Base-by-base conservation (phyloP, 805 yeast species). In the Metschnikowia santaceciliae region DNA sequence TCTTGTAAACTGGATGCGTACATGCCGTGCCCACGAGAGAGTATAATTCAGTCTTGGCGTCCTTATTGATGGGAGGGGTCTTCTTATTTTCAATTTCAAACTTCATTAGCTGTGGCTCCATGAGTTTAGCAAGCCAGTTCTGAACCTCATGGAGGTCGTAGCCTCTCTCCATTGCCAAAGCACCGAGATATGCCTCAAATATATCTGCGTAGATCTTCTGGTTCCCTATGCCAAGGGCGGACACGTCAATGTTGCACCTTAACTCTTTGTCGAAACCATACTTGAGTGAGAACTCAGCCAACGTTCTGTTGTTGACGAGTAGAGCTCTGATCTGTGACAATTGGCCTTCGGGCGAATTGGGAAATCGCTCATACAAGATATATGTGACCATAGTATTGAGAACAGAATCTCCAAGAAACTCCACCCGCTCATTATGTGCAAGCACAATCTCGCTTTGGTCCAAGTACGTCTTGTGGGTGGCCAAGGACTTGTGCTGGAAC, bases 131-230 rank as follows among this genome's bases (percentile, higher is more conserved):
- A 26, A 87, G 62, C 92, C 92, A 87, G 11, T 71, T 66, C 55
- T 77, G 76, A 6, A 86, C 76, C 20, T 67, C 74, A 2, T 70
- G 64, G 46, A 78, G 69, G 53, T 82, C 79, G 15, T 70, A 66
- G 11, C 69, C 70, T 38, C 78, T 71, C 55, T 88, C 95, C 20
- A 81, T 72, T 6, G 78, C 77, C 32, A 92, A 67, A 0, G 95
- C 99, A 6, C 96, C 98, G 42, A 94, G 77, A 58, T 92, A 92
- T 0, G 98, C 97, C 68, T 94, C 99, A 64, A 92, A 88, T 0
- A 87, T 82, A 73, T 92, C 99, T 0, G 98, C 96, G 61, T 78
- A 79, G 3, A 87, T 72, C 63, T 94, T 94, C 55, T 79, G 79
- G 52, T 77, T 81, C 7, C 88, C 88, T 33, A 72, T 70, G 30